Conservation (phyloP, 2,329 filamentous ascomycete species). For the Penicillium olsonii region DNA sequence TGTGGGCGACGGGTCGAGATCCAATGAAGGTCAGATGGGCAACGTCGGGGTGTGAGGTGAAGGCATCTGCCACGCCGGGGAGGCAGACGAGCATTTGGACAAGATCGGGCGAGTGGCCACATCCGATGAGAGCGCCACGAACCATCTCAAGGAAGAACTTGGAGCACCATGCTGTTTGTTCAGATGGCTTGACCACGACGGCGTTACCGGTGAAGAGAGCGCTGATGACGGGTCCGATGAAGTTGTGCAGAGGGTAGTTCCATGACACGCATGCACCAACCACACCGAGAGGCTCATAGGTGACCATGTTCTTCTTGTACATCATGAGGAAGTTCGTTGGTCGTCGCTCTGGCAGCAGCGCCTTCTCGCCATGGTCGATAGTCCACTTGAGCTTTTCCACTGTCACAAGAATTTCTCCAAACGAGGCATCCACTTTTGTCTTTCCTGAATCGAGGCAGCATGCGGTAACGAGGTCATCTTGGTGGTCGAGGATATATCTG, state of each 20-base stretch:
- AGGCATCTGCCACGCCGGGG: constrained; percentile 75
- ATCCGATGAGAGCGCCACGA: constrained; percentile 74
- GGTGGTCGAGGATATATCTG: constrained; percentile 79
- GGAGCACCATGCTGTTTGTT: constrained; percentile 93
- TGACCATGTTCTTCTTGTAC: constrained; percentile 89
- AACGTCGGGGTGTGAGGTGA: constrained; percentile 83
- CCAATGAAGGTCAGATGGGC: constrained; percentile 96
- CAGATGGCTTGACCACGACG: constrained; percentile 89
- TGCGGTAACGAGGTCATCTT: constrained; percentile 79
- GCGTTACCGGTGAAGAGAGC: constrained; percentile 89
- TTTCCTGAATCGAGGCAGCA: constrained; percentile 94
- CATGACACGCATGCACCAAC: constrained; percentile 91
- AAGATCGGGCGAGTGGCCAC: constrained; percentile 78
- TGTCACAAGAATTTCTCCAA: constrained; percentile 93
- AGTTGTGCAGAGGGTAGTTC: constrained; percentile 97
- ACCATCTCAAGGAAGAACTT: constrained; percentile 78
- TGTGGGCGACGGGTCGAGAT: constrained; percentile 79
- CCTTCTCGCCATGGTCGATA: constrained; percentile 82
- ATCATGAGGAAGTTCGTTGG: constrained; percentile 91
- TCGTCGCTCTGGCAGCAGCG: constrained; percentile 68
- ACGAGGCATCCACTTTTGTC: constrained; percentile 88
- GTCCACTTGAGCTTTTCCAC: constrained; percentile 95
- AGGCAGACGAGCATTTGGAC: constrained; percentile 87
- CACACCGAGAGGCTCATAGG: constrained; percentile 89
- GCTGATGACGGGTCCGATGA: constrained; percentile 87